phyloP scores from a whole-genome alignment of 2,329 filamentous ascomycete species.

The Fusarium sp. region DNA sequence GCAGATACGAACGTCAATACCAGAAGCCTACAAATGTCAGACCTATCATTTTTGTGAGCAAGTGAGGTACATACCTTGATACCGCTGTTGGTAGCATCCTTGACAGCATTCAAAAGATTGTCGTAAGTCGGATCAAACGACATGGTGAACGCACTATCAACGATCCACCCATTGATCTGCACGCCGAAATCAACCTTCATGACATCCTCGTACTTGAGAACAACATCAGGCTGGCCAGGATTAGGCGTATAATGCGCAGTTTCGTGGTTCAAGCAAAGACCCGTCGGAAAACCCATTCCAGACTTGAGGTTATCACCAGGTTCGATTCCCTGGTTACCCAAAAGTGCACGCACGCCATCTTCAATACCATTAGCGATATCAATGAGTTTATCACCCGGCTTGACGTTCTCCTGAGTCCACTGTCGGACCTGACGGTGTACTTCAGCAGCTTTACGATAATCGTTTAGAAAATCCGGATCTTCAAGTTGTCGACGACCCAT shows the following conservation, averaged over 20 bases:
- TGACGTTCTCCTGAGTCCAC: conserved; percentile 82
- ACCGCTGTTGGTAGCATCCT: conserved; percentile 83
- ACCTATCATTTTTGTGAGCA: accelerated
- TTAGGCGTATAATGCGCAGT: conserved; percentile 88
- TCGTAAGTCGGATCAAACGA: conserved; percentile 79
- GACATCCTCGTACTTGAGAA: conserved; percentile 77
- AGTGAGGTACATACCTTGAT: conserved; percentile 63
- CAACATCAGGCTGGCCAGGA: conserved; percentile 76
- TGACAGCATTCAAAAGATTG: conserved; percentile 76
- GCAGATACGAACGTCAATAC: conserved; percentile 87
- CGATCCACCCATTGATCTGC: conserved; percentile 80
- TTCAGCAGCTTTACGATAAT: conserved; percentile 84
- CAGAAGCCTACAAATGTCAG: conserved; percentile 61
- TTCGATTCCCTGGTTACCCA: conserved; percentile 78
- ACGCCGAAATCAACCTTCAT: conserved; percentile 84
- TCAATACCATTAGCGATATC: conserved; percentile 87
- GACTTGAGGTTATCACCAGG: conserved; percentile 80
- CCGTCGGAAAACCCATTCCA: conserved; percentile 86
- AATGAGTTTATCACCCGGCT: conserved; percentile 79
- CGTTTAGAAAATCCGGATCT: conserved; percentile 69
- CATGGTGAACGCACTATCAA: conserved; percentile 82
- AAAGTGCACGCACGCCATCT: conserved; percentile 78
- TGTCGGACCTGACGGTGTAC: conserved; percentile 84
- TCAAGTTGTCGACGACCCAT: conserved; percentile 43
- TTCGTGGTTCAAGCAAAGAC: conserved; percentile 82